These are phyloP conservation scores for Blastobotrys petasosporus DNA, from an alignment of 1,139 yeast species.

Conservation along the genomic window DNA sequence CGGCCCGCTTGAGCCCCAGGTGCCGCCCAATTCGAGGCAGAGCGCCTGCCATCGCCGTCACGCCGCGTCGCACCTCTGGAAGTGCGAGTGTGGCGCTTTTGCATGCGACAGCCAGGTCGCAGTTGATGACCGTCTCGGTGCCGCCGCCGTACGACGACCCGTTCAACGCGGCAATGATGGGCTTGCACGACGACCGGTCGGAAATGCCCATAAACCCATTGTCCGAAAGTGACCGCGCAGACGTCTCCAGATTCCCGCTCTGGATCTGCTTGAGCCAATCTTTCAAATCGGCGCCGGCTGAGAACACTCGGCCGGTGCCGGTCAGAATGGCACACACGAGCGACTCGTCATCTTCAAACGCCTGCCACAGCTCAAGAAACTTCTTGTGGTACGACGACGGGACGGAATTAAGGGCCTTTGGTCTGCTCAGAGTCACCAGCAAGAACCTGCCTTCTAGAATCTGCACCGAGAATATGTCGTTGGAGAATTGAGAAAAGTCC, in stretches of 20 bases:
- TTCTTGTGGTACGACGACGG: slow-evolving; percentile 20
- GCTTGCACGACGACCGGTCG: slow-evolving; percentile 27
- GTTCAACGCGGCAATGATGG: slow-evolving; percentile 31
- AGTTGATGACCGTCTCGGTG: slow-evolving; percentile 30
- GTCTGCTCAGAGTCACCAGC: slow-evolving; percentile 24
- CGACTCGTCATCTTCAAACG: slow-evolving; percentile 27
- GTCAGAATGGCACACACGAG: slow-evolving; percentile 30
- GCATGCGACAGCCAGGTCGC: slow-evolving; percentile 31
- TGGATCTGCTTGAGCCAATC: slow-evolving; percentile 19
- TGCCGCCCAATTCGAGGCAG: slow-evolving; percentile 29
- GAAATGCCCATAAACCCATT: slow-evolving; percentile 31
- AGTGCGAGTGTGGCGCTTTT: slow-evolving; percentile 25
- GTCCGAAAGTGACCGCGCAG: slow-evolving; percentile 8
- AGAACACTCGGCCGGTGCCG: slow-evolving; percentile 29
- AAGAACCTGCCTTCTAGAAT: slow-evolving; percentile 20
- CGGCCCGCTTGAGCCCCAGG: slow-evolving; percentile 28
- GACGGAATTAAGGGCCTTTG: slow-evolving; percentile 23
- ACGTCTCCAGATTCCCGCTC: background rate
- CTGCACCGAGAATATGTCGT: slow-evolving; percentile 20
- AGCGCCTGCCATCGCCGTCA: slow-evolving; percentile 32
- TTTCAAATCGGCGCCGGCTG: slow-evolving; percentile 33
- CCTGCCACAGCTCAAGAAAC: slow-evolving; percentile 24
- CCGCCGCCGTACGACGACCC: slow-evolving; percentile 33
- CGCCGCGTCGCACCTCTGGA: slow-evolving; percentile 33
- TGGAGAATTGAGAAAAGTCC: slow-evolving; percentile 9